These are phyloP conservation scores for Globisporangium abappressorium DNA, from an alignment of 352 stramenopile genomes.

Conservation along the genomic window DNA sequence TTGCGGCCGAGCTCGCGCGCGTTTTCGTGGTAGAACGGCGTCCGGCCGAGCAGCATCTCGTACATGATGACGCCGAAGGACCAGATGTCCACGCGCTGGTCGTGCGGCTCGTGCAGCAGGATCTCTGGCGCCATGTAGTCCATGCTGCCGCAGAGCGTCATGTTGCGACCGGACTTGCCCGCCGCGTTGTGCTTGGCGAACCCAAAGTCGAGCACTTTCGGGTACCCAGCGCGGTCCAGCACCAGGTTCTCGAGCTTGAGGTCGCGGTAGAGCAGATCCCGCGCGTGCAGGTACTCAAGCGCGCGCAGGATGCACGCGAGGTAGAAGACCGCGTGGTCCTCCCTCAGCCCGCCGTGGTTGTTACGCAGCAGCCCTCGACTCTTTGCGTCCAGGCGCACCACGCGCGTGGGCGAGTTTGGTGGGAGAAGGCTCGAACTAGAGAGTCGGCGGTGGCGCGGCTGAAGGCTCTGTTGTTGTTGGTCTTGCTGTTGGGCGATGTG, in stretches of 20 bases:
- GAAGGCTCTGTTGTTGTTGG: not conserved
- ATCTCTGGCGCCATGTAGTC: conserved; percentile 85
- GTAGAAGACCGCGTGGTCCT: conserved; percentile 86
- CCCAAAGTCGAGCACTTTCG: conserved; percentile 78
- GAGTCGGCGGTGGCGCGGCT: not conserved
- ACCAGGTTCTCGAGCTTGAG: conserved; percentile 91
- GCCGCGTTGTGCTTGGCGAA: conserved; percentile 65
- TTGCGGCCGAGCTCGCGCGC: conserved; percentile 66
- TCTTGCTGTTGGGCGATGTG: not conserved
- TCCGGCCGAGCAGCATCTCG: conserved; percentile 78
- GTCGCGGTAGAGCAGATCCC: conserved; percentile 81
- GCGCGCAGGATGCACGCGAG: conserved; percentile 83
- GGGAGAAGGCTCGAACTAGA: not conserved
- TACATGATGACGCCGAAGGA: conserved; percentile 88
- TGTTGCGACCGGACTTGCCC: conserved; percentile 44
- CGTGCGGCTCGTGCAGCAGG: conserved; percentile 53
- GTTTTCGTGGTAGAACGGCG: conserved; percentile 88
- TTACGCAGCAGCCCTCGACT: conserved; percentile 44
- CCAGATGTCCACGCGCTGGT: conserved; percentile 75
- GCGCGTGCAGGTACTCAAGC: conserved; percentile 69
- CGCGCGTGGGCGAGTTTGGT: conserved; percentile 7
- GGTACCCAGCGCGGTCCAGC: conserved; percentile 86
- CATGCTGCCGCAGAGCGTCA: conserved; percentile 74
- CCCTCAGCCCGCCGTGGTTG: conserved; percentile 41
- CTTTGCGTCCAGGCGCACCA: conserved; percentile 24